Evolutionary conservation across 768 basidiomycete species (phyloP), one percentile per base, ranked within the genome.

Genomic region (Boletus subparvulus): DNA sequence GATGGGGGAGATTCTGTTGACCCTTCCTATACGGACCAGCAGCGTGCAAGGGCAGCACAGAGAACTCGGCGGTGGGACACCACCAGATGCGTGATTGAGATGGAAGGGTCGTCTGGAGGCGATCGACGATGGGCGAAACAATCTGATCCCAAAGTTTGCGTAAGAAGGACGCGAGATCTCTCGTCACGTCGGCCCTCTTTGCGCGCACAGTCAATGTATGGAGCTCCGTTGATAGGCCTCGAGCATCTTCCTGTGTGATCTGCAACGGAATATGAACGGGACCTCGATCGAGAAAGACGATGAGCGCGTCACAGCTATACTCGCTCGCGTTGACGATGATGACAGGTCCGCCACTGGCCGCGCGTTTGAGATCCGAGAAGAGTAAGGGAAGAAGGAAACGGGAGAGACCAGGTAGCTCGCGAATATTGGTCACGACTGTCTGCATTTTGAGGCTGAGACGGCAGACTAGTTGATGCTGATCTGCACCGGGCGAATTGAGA

Each of bases 31-130:
- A 59, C 3, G 50, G 35, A 36, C 59, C 54, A 0, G 65, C 66
- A 16, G 69, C 63, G 30, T 68, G 67, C 5, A 68, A 19, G 3
- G 62, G 69, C 8, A 65, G 36, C 3, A 19, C 16, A 32, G 57
- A 54, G 11, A 65, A 47, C 6, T 50, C 30, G 8, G 60, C 42
- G 0, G 61, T 58, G 1, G 61, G 61, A 24, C 60, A 61, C 50
- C 61, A 55, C 60, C 60, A 60, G 13, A 51, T 42, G 14, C 40
- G 37, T 1, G 50, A 45, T 17, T 21, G 13, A 32, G 2, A 4
- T 19, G 61, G 28, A n/a, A n/a, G 4, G 3, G 17, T 7, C 6
- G 13, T 21, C 14, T 8, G 40, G 4, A 51, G 39, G 7, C 10
- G 7, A 9, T 56, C 10, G 7, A 52, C 44, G 0, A 69, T 30